Conservation (phyloP, 345 rosid genomes). For the Rhizophora mangle region DNA sequence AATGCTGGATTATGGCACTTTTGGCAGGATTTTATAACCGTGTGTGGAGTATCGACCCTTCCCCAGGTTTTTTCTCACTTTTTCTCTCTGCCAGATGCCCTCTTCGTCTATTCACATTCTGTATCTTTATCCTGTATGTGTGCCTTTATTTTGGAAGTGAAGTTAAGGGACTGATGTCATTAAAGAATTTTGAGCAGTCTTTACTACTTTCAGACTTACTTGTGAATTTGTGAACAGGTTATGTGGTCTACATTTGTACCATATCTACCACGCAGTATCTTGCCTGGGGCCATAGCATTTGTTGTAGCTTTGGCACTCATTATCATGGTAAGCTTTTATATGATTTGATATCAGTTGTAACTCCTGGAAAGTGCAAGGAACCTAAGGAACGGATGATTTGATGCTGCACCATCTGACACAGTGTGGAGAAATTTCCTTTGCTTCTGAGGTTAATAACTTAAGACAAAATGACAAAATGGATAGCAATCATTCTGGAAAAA, state of each 20-base stretch:
- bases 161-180: not conserved
- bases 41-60: conserved; percentile 71
- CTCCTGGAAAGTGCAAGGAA: not conserved
- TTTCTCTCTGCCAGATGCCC: not conserved
- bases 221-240: conserved; percentile 41
- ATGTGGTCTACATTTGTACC: conserved; percentile 97
- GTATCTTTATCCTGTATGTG: not conserved
- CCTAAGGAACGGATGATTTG: not conserved
- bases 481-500: not conserved
- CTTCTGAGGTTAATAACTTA: conserved; percentile 4
- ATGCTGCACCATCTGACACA: too few relatives aligned
- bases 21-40: conserved; percentile 84
- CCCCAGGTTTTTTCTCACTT: conserved; percentile 57
- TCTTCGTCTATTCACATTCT: not conserved
- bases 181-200: not conserved
- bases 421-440: not conserved
- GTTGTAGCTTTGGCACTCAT: conserved; percentile 60
- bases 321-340: conserved; percentile 55
- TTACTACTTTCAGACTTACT: not conserved
- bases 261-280: conserved; percentile 53
- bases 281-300: conserved; percentile 67
- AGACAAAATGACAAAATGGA: not conserved
- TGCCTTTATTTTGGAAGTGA: not conserved
- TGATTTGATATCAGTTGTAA: not conserved
- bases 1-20: conserved; percentile 50